These are phyloP conservation scores for Camellia japonica DNA, from an alignment of 148 eudicot genomes.

Conservation along the genomic window DNA sequence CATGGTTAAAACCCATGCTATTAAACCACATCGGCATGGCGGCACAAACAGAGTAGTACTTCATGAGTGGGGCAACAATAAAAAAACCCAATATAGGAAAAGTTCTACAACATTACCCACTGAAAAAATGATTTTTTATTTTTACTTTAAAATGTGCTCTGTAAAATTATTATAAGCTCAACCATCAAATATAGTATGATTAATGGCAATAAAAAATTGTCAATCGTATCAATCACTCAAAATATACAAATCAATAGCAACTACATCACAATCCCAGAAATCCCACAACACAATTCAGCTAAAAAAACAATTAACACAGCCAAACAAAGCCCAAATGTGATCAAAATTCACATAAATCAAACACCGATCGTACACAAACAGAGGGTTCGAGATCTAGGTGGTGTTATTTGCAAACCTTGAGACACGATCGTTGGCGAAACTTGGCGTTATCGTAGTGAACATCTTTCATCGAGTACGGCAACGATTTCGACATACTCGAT, in stretches of 20 bases:
- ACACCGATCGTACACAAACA: background rate
- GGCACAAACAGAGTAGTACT: background rate
- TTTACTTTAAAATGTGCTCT: too few relatives aligned
- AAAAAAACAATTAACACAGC: background rate
- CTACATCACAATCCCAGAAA: too few relatives aligned
- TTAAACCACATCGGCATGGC: background rate
- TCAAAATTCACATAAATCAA: background rate
- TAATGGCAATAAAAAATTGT: background rate
- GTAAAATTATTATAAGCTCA: background rate
- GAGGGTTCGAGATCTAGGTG: conserved; percentile 15
- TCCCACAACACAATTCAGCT: background rate
- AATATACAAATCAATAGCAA: background rate
- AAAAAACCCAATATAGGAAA: background rate
- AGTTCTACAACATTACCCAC: background rate
- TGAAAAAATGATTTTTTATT: background rate
- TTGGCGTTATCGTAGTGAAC: conserved; percentile 81
- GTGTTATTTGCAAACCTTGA: conserved; percentile 38
- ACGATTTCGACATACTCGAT: conserved; percentile 52
- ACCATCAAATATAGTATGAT: background rate
- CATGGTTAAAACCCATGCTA: background rate
- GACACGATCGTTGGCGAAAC: conserved; percentile 72
- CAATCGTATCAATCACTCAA: background rate
- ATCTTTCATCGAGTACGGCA: conserved; percentile 78
- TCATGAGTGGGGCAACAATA: background rate
- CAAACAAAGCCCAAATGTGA: background rate